Evolutionary conservation across 108 stramenopile genomes (phyloP).

Genomic region (Schizochytrium sp.): DNA sequence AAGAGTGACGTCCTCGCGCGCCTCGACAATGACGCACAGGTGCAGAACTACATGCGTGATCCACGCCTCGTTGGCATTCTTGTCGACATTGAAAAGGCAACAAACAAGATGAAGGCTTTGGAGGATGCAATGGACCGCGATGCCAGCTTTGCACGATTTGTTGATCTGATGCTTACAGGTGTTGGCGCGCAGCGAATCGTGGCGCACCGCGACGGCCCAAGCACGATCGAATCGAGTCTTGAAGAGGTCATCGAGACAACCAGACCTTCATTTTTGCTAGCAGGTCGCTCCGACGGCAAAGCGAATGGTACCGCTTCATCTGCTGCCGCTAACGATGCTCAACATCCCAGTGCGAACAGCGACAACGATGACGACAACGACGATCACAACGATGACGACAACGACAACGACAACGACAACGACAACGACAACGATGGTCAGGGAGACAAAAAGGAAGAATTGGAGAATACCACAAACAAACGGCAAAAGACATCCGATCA

Average conservation of each 20-base stretch:
- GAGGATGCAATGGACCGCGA: background rate
- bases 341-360: no score
- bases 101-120: background rate
- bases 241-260: background rate
- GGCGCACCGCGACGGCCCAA: background rate
- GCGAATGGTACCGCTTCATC: no score
- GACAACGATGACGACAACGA: background rate
- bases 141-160: background rate
- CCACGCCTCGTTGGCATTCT: background rate
- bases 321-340: no score
- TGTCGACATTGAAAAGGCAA: background rate
- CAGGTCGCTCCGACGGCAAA: no score
- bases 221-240: background rate
- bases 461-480: no score
- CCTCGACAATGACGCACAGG: background rate
- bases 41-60: background rate
- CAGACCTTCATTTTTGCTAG: background rate
- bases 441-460: background rate
- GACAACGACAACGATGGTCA: background rate
- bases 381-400: background rate
- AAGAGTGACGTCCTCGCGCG: background rate
- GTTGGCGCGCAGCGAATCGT: background rate
- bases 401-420: background rate
- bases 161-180: background rate
- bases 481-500: no score